A percentile compares a stretch with the other conserved stretches of the same genome.
phyloP scores from a whole-genome alignment of 345 rosid species.

The Populus deltoides region DNA sequence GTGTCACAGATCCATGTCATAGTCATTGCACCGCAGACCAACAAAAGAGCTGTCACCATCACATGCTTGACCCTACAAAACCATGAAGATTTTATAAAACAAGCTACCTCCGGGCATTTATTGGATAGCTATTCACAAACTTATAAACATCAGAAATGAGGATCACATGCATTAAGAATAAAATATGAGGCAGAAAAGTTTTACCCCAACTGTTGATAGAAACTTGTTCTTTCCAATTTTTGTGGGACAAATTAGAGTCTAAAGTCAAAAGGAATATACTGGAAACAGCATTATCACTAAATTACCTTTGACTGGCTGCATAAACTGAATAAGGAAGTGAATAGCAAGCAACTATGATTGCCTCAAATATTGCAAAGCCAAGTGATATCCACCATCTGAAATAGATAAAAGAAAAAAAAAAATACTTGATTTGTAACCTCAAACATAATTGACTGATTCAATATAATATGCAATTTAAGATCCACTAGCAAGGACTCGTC shows the following conservation, averaged over 20 bases:
- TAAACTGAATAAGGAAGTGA: constrained; percentile 83
- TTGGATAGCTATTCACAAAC: not conserved
- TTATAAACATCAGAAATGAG: not conserved
- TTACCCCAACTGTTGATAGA: too few relatives aligned
- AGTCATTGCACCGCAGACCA: constrained; percentile 94
- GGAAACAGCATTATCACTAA: constrained; percentile 7
- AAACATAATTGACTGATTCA: constrained; percentile 5
- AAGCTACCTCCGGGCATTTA: constrained; percentile 3
- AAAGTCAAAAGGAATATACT: constrained; percentile 5
- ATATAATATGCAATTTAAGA: constrained; percentile 15
- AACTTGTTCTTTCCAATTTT: too few relatives aligned
- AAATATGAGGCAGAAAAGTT: too few relatives aligned
- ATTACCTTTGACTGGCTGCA: constrained; percentile 75
- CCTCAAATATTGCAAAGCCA: constrained; percentile 82
- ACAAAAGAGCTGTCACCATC: constrained; percentile 64
- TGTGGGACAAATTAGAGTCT: not conserved
- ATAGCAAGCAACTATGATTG: constrained; percentile 67
- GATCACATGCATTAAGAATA: not conserved
- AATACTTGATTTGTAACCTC: not conserved
- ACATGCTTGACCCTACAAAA: constrained; percentile 78
- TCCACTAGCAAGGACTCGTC: constrained; percentile 45
- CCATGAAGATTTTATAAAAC: constrained; percentile 2
- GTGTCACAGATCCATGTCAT: constrained; percentile 96
- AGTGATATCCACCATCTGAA: constrained; percentile 97
- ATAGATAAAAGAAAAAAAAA: constrained; percentile 10